These are phyloP conservation scores for Poa pratensis DNA, from an alignment of 176 grass and related monocot genomes.

Conservation along the genomic window DNA sequence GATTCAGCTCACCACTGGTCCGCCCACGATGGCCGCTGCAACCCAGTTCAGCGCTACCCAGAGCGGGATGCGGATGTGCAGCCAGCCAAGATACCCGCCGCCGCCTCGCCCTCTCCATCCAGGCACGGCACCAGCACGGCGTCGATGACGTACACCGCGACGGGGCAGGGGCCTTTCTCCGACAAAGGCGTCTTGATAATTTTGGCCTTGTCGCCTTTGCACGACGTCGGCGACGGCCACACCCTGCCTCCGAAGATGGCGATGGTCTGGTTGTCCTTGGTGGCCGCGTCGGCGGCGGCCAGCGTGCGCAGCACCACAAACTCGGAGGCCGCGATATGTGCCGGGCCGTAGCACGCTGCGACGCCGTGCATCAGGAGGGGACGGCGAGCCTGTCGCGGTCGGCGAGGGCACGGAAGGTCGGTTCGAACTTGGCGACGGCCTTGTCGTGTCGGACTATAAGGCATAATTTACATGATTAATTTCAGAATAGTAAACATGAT, in stretches of 20 bases:
- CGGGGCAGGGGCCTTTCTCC: neutral
- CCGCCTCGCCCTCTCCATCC: neutral
- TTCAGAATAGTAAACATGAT: too few relatives aligned
- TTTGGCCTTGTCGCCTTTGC: neutral
- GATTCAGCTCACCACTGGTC: too few relatives aligned
- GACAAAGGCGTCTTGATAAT: neutral
- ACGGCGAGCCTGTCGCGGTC: neutral
- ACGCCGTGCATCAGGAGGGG: neutral
- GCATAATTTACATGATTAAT: too few relatives aligned
- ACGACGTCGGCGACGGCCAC: neutral
- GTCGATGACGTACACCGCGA: conserved; percentile 6
- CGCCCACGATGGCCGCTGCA: too few relatives aligned
- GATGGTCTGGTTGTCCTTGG: neutral
- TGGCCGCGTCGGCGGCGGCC: neutral
- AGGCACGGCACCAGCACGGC: neutral
- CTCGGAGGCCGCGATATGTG: neutral
- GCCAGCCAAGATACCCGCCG: neutral
- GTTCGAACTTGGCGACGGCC: neutral
- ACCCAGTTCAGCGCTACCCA: too few relatives aligned
- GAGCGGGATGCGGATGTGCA: neutral
- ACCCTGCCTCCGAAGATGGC: neutral
- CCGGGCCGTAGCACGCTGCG: neutral
- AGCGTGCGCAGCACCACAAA: neutral
- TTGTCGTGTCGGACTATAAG: too few relatives aligned
- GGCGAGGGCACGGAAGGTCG: neutral